phyloP scores from a whole-genome alignment of 2,329 filamentous ascomycete species.

The Ciborinia camelliae region DNA sequence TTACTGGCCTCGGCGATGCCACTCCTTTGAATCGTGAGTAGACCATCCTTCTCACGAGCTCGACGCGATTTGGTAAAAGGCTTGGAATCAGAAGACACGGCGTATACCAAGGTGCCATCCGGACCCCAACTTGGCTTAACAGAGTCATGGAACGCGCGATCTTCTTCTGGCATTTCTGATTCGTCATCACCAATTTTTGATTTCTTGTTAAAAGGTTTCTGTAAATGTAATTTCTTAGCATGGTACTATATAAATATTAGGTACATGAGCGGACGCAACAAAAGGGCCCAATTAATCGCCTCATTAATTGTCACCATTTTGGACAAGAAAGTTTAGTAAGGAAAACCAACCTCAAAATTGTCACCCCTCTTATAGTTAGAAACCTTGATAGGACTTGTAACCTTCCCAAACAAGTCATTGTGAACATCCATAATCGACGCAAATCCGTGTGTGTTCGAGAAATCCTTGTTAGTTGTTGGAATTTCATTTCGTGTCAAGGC shows the following conservation, averaged over 20 bases:
- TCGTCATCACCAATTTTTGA: conserved; percentile 64
- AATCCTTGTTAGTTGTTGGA: conserved; percentile 36
- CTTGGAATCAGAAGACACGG: conserved; percentile 44
- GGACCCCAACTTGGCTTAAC: conserved; percentile 79
- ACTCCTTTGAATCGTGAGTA: conserved; percentile 53
- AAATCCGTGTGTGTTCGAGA: conserved; percentile 59
- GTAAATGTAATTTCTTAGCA: conserved; percentile 49
- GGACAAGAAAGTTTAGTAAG: conserved; percentile 34
- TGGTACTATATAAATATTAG: conserved; percentile 39
- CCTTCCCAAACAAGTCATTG: conserved; percentile 85
- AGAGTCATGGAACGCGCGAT: conserved; percentile 66
- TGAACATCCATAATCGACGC: conserved; percentile 91
- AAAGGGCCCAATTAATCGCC: too few species aligned
- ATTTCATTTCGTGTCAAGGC: conserved; percentile 50
- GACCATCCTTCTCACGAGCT: conserved; percentile 40
- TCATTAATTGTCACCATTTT: conserved; percentile 25
- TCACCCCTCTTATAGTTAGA: conserved; percentile 56
- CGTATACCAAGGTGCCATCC: conserved; percentile 68
- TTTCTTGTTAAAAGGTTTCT: conserved; percentile 86
- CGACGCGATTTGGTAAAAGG: conserved; percentile 33
- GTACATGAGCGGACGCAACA: conserved; percentile 38
- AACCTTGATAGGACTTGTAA: conserved; percentile 56
- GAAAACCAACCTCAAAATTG: conserved; percentile 86
- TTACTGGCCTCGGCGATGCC: conserved; percentile 62
- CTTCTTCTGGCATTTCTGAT: conserved; percentile 57